Percentiles rank a stretch among this genome's conserved stretches.
These are phyloP conservation scores for Chromosphaera perkinsii DNA, from an alignment of 208 protist genomes.

Conservation along the genomic window DNA sequence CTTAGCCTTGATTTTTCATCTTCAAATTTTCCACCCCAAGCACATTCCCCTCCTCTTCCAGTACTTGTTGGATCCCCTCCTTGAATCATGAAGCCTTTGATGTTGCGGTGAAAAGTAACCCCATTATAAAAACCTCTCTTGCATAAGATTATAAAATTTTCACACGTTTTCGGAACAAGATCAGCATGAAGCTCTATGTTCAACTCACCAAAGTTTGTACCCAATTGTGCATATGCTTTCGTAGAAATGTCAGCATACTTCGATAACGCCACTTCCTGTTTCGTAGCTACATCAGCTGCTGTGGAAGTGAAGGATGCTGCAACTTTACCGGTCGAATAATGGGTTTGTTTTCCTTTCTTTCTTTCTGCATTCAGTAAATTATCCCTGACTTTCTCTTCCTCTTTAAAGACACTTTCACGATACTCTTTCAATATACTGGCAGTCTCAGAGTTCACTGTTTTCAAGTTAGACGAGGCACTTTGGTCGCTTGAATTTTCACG, in stretches of 20 bases:
- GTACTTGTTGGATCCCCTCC: conserved; percentile 51
- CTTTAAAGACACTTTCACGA: too few relatives aligned
- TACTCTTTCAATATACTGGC: too few relatives aligned
- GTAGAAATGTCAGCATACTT: conserved; percentile 8
- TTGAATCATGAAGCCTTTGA: conserved; percentile 55
- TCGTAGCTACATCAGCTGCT: too few relatives aligned
- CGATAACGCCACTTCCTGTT: too few relatives aligned
- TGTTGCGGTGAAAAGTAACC: conserved; percentile 48
- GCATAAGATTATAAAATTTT: conserved; percentile 54
- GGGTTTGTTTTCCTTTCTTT: too few relatives aligned
- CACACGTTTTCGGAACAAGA: conserved; percentile 28
- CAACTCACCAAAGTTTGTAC: conserved; percentile 43
- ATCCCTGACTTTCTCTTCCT: too few relatives aligned
- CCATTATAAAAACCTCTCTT: conserved; percentile 52
- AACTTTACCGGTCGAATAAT: too few relatives aligned
- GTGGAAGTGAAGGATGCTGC: too few relatives aligned
- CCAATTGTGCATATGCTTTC: conserved; percentile 7
- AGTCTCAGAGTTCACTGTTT: too few relatives aligned
- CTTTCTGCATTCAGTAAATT: too few relatives aligned
- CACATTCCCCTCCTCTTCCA: conserved; percentile 49
- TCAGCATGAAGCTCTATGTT: conserved; percentile 55
- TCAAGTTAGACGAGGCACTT: too few relatives aligned
- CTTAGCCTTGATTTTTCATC: conserved; percentile 83
- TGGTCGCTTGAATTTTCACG: too few relatives aligned
- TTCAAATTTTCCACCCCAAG: conserved; percentile 46